A percentile compares a stretch with the other conserved stretches of the same genome.
phyloP scores from a whole-genome alignment of 768 basidiomycete species.

The Vishniacozyma victoriae region DNA sequence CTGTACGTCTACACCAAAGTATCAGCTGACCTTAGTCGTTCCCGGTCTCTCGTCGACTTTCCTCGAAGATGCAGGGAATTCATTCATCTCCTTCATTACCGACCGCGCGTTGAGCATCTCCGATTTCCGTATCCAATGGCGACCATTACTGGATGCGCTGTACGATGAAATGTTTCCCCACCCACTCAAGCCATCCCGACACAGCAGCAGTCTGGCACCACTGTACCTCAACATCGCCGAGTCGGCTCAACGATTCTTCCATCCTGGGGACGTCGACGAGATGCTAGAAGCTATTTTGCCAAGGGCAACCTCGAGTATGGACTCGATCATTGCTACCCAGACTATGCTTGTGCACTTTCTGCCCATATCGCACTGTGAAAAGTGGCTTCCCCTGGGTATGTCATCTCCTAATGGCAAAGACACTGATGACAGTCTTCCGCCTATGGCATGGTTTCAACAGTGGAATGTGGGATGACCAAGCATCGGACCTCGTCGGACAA shows the following conservation, averaged over 20 bases:
- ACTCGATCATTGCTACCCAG: constrained; percentile 71
- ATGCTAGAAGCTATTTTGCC: constrained; percentile 86
- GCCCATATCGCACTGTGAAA: constrained; percentile 75
- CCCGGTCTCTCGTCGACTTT: constrained; percentile 40
- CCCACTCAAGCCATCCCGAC: constrained; percentile 47
- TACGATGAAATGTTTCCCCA: constrained; percentile 58
- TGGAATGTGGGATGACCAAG: constrained; percentile 81
- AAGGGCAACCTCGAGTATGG: constrained; percentile 51
- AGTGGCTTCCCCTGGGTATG: constrained; percentile 65
- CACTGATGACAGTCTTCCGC: constrained; percentile 56
- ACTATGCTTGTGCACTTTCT: constrained; percentile 81
- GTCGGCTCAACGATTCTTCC: constrained; percentile 70
- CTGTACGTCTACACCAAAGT: constrained; percentile 18
- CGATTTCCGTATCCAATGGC: constrained; percentile 44
- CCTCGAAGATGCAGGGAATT: constrained; percentile 66
- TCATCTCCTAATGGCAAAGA: background rate
- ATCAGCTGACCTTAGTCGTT: constrained; percentile 17
- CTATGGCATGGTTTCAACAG: constrained; percentile 85
- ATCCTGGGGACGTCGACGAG: constrained; percentile 74
- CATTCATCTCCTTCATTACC: constrained; percentile 67
- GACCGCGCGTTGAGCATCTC: constrained; percentile 34
- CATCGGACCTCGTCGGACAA: constrained; percentile 73
- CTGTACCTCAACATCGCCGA: constrained; percentile 48
- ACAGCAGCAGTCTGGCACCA: constrained; percentile 45
- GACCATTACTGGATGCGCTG: constrained; percentile 37